Evolutionary conservation across 2,329 filamentous ascomycete genomes (phyloP), one percentile per base, ranked within the genome.

Genomic region (Herpotrichia juniperi): DNA sequence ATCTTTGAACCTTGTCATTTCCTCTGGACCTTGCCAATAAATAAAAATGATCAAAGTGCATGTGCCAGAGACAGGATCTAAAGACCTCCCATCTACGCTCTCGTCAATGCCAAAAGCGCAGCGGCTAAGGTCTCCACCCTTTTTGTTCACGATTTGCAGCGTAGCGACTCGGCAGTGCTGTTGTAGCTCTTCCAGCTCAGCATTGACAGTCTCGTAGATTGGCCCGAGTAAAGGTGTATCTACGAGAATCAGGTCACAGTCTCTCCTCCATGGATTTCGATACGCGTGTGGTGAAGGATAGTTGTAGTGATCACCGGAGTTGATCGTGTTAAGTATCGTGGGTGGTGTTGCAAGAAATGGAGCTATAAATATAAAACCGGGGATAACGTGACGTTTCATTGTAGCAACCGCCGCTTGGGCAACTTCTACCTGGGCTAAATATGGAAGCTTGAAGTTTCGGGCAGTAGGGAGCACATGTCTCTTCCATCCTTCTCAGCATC

Each of bases 1-100:
- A 16, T 51, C 31, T 24, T 46, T 46, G 35, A 46, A 51, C n/a
- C 42, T 16, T 16, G 22, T 16, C 31, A 51, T 51, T 2, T 42
- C 31, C 32, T 42, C 31, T 1, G n/a, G 12, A 31, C 21, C 46
- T n/a, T 40, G 9, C 48, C 48, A 51, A n/a, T 31, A 45, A 9
- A 46, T 19, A n/a, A 51, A 37, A 14, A 46, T 22, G 4, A 51
- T 24, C 37, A 51, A 51, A 6, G 22, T 31, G 28, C 42, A 31
- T 22, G 5, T 40, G 14, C 35, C 35, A 22, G 22, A 22, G 6
- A 4, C 7, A 10, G 9, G 10, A 40, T 21, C 22, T 10, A 6
- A 19, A 40, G n/a, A n/a, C n/a, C n/a, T n/a, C n/a, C 12, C 16
- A 4, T 40, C 17, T 4, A 5, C 6, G 17, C 16, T 5, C 17